Percentiles rank a stretch among this genome's conserved stretches.
These are phyloP conservation scores for Auxenochlorella pyrenoidosa DNA, from an alignment of 139 green algal genomes.

Conservation along the genomic window DNA sequence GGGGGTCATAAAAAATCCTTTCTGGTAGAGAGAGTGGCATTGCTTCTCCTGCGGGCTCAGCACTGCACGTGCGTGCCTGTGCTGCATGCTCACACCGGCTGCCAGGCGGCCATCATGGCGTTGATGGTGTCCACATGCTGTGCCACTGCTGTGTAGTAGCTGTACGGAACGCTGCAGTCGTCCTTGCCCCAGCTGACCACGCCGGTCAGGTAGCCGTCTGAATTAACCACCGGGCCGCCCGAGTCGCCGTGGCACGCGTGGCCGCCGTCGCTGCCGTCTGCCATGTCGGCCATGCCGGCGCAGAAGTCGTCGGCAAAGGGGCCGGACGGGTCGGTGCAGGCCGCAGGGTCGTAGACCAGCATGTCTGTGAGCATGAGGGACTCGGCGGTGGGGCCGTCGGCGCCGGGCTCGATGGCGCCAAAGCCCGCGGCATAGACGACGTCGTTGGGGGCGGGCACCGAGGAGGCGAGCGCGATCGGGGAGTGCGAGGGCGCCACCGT, in stretches of 20 bases:
- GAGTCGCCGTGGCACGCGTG: constrained; percentile 1
- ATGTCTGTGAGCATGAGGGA: not conserved
- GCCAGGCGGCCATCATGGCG: not conserved
- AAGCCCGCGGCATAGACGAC: no score
- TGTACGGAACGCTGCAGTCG: not conserved
- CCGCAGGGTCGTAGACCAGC: not conserved
- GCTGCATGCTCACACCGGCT: no score
- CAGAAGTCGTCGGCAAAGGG: not conserved
- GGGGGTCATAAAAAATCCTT: no score
- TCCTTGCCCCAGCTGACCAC: not conserved
- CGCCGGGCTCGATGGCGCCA: no score
- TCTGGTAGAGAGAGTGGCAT: no score
- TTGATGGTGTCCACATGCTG: not conserved
- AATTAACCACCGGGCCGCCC: not conserved
- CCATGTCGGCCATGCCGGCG: not conserved
- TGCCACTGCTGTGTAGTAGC: not conserved
- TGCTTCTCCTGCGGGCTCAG: no score
- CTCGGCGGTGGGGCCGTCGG: no score
- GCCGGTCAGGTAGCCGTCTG: not conserved
- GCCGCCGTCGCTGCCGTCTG: not conserved
- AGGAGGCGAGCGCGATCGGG: no score
- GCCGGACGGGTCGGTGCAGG: not conserved
- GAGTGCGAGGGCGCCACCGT: no score
- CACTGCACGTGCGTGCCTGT: no score
- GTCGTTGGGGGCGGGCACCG: no score